Conservation (phyloP, 2,329 filamentous ascomycete genomes). For the Neofusicoccum kwambonambiense region DNA sequence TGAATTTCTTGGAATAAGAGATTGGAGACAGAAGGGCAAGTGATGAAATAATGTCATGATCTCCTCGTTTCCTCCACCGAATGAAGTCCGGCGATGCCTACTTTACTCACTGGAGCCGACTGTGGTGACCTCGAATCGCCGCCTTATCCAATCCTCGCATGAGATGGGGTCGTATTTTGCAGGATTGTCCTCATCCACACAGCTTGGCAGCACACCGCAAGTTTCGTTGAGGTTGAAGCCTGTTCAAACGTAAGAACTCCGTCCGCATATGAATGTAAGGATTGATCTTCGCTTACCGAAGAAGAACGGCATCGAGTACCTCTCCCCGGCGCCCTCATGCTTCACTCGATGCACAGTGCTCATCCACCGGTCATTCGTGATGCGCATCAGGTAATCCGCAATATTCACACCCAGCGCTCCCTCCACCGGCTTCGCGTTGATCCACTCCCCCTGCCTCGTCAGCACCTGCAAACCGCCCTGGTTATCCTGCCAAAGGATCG, state of each 20-base stretch:
- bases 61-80: too few relatives aligned
- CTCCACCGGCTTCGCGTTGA: constrained; percentile 37
- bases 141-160: constrained; percentile 20
- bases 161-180: constrained; percentile 47
- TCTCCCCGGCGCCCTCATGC: constrained; percentile 43
- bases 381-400: constrained; percentile 41
- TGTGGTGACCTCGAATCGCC: neutral
- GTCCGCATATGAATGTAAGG: constrained; percentile 36
- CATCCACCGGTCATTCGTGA: constrained; percentile 42
- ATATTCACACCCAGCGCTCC: constrained; percentile 43
- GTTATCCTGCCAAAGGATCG: constrained; percentile 46
- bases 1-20: too few relatives aligned
- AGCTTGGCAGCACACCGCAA: constrained; percentile 31
- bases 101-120: too few relatives aligned
- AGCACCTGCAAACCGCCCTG: constrained; percentile 37
- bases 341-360: constrained; percentile 45
- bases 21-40: too few relatives aligned
- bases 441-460: constrained; percentile 41
- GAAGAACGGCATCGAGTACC: constrained; percentile 59
- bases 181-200: constrained; percentile 47
- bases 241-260: constrained; percentile 48
- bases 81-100: too few relatives aligned
- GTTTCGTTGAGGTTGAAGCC: constrained; percentile 25
- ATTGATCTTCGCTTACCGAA: constrained; percentile 42
- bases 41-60: too few relatives aligned